A percentile compares a stretch with the other conserved stretches of the same genome.
Conservation (phyloP, 2,329 filamentous ascomycete species). For the Pseudogymnoascus sp. region DNA sequence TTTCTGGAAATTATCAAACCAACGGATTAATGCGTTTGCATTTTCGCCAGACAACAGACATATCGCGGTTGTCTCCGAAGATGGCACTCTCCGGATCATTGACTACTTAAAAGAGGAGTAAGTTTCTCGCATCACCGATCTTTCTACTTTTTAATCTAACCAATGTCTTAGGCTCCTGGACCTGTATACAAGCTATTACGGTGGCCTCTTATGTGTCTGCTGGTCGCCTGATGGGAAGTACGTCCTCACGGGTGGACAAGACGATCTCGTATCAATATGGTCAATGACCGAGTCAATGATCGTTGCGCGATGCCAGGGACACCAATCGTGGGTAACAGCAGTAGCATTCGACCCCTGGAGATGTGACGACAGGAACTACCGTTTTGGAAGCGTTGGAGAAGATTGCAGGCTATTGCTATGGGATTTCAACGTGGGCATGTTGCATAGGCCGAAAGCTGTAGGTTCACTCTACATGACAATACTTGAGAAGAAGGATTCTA, state of each 20-base stretch:
- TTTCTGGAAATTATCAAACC: conserved; percentile 86
- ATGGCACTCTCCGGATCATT: conserved; percentile 81
- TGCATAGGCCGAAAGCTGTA: conserved; percentile 81
- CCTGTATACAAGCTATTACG: conserved; percentile 86
- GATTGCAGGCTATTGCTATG: conserved; percentile 85
- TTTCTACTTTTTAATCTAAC: conserved; percentile 13
- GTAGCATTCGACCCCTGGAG: conserved; percentile 96
- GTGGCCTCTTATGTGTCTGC: conserved; percentile 83
- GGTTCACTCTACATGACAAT: conserved; percentile 30
- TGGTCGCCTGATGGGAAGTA: conserved; percentile 98
- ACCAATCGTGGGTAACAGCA: conserved; percentile 89
- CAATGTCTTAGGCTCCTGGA: conserved; percentile 59
- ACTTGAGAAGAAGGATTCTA: conserved; percentile 2
- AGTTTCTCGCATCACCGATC: conserved; percentile 25
- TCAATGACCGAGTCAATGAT: conserved; percentile 74
- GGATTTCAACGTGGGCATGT: conserved; percentile 97
- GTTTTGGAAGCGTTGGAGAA: conserved; percentile 92
- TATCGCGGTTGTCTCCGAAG: conserved; percentile 83
- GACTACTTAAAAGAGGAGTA: conserved; percentile 88
- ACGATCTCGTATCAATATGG: conserved; percentile 96
- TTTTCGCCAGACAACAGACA: conserved; percentile 87
- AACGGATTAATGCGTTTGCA: conserved; percentile 80
- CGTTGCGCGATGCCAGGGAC: conserved; percentile 86
- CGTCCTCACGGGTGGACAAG: conserved; percentile 88
- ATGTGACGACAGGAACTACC: conserved; percentile 90